A percentile compares a stretch with the other conserved stretches of the same genome.
Conservation (phyloP, 2,329 filamentous ascomycete species). For the Diaporthe batatas region DNA sequence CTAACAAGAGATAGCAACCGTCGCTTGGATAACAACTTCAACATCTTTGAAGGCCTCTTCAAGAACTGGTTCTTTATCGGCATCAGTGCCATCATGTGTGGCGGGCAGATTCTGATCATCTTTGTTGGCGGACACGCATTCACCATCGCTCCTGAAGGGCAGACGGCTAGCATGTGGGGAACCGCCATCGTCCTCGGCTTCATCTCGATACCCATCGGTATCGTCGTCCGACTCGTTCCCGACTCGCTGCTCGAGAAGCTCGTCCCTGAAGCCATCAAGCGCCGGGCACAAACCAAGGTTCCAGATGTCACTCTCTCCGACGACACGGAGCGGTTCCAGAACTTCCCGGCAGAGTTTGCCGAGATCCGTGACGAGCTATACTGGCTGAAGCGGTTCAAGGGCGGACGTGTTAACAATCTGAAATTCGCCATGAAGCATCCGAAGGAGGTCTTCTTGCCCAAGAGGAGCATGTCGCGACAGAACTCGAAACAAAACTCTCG, state of each 20-base stretch:
- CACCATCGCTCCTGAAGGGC: slow-evolving; percentile 70
- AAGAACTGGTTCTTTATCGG: slow-evolving; percentile 90
- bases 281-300: slow-evolving; percentile 57
- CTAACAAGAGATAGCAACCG: slow-evolving; percentile 72
- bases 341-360: slow-evolving; percentile 78
- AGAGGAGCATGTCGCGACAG: slow-evolving; percentile 68
- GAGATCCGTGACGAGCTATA: slow-evolving; percentile 85
- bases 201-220: slow-evolving; percentile 86
- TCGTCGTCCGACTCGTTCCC: slow-evolving; percentile 85
- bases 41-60: slow-evolving; percentile 90
- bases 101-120: slow-evolving; percentile 89
- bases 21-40: slow-evolving; percentile 93
- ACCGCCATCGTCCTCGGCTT: slow-evolving; percentile 87
- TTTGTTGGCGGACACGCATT: slow-evolving; percentile 88
- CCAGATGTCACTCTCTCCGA: slow-evolving; percentile 74
- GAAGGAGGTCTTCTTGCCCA: slow-evolving; percentile 75
- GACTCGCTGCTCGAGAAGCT: slow-evolving; percentile 73
- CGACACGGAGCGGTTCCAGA: slow-evolving; percentile 71
- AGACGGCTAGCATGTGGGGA: slow-evolving; percentile 85
- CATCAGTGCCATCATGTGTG: slow-evolving; percentile 90
- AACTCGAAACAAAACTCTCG: slow-evolving; percentile 73
- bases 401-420: slow-evolving; percentile 84
- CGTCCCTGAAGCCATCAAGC: slow-evolving; percentile 67
- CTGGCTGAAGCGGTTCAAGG: slow-evolving; percentile 84
- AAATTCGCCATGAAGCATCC: slow-evolving; percentile 84